Conservation (phyloP, 164 flowering plant species). For the Brasenia schreberi region DNA sequence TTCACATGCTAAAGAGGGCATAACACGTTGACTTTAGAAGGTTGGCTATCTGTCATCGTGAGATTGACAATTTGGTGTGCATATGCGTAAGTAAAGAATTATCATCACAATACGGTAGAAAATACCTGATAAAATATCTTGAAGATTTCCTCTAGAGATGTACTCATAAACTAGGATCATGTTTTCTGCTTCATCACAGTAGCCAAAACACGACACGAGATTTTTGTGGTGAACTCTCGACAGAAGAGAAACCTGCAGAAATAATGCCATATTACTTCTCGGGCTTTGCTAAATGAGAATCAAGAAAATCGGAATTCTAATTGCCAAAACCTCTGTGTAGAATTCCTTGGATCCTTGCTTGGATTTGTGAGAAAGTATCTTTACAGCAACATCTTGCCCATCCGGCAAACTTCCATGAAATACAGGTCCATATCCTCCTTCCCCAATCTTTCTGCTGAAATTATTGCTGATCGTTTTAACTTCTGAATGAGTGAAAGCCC, state of each 20-base stretch:
- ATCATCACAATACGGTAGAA: background rate
- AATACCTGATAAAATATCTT: conserved; percentile 24
- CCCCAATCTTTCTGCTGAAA: conserved; percentile 25
- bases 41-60: too few species aligned
- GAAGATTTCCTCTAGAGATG: conserved; percentile 35
- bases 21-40: too few species aligned
- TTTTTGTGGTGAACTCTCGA: conserved; percentile 35
- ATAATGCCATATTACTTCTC: background rate
- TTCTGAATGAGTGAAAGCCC: conserved; percentile 18
- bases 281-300: background rate
- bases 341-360: background rate
- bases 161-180: conserved; percentile 36
- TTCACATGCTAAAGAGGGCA: too few species aligned
- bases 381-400: background rate
- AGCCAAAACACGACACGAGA: conserved; percentile 34
- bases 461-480: conserved; percentile 23
- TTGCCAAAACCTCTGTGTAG: background rate
- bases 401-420: conserved; percentile 19
- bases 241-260: conserved; percentile 27
- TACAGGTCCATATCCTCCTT: conserved; percentile 43
- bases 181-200: conserved; percentile 24
- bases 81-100: too few species aligned
- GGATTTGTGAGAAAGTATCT: too few species aligned
- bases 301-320: too few species aligned
- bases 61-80: too few species aligned